Conservation (phyloP, 108 stramenopile species). For the Skeletonema tropicum region DNA sequence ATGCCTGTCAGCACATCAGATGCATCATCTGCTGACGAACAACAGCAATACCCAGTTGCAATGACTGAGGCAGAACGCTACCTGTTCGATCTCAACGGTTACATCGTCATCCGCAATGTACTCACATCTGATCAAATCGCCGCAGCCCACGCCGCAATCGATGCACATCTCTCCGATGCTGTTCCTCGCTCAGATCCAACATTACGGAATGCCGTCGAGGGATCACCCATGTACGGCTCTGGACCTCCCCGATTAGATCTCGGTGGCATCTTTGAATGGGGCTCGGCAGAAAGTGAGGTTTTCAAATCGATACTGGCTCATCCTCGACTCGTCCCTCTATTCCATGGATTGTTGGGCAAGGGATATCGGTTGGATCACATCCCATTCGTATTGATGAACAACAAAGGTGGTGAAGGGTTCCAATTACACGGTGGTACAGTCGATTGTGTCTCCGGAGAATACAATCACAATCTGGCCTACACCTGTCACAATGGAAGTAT, state of each 20-base stretch:
- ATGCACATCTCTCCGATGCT: constrained; percentile 68
- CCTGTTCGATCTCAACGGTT: constrained; percentile 93
- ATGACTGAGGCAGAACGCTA: constrained; percentile 89
- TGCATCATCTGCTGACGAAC: neutral
- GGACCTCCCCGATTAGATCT: constrained; percentile 88
- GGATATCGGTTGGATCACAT: constrained; percentile 94
- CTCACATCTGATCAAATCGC: constrained; percentile 80
- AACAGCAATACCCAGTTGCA: constrained; percentile 30
- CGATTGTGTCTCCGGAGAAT: constrained; percentile 78
- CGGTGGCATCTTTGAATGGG: constrained; percentile 89
- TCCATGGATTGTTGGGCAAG: constrained; percentile 86
- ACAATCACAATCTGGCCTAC: constrained; percentile 87
- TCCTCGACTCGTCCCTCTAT: constrained; percentile 82
- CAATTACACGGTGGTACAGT: constrained; percentile 91
- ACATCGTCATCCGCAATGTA: constrained; percentile 79
- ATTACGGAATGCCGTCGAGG: constrained; percentile 77
- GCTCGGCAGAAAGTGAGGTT: constrained; percentile 63
- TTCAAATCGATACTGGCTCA: constrained; percentile 87
- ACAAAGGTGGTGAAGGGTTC: constrained; percentile 90
- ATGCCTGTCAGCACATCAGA: constrained; percentile 21
- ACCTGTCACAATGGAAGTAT: constrained; percentile 77
- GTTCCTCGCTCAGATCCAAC: constrained; percentile 65
- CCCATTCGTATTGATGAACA: constrained; percentile 84
- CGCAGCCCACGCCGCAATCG: constrained; percentile 78
- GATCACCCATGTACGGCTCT: constrained; percentile 68